phyloP scores from a whole-genome alignment of 352 stramenopile species.

The Phytophthora rubi region DNA sequence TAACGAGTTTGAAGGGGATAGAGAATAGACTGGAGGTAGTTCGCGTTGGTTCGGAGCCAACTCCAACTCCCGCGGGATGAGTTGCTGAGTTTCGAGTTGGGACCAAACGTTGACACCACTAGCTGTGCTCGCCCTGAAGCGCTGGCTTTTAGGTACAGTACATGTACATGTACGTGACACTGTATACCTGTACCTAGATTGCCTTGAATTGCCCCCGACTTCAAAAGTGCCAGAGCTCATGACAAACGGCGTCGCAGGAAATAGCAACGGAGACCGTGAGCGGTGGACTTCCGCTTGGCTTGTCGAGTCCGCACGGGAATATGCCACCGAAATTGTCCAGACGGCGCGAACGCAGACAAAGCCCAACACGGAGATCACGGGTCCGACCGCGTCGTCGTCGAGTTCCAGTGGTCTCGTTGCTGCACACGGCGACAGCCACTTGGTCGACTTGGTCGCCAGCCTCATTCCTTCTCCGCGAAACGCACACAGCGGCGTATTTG shows the following conservation, averaged over 20 bases:
- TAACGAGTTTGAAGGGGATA: no score
- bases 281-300: neutral
- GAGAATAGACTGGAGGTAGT: no score
- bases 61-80: no score
- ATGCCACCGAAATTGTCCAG: neutral
- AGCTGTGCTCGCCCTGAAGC: neutral
- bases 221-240: neutral
- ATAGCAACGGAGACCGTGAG: neutral
- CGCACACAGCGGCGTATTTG: neutral
- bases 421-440: slow-evolving; percentile 4
- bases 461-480: slow-evolving; percentile 4
- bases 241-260: neutral
- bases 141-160: neutral
- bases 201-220: no score
- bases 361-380: neutral
- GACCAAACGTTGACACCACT: no score
- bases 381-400: neutral
- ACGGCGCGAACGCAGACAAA: neutral
- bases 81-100: no score
- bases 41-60: no score
- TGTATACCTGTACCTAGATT: no score
- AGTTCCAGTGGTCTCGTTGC: slow-evolving; percentile 5
- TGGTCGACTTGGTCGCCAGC: neutral
- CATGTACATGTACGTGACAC: no score
- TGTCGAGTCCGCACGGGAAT: neutral